Evolutionary conservation across 345 rosid genomes (phyloP), one percentile per base, ranked within the genome.

Genomic region (Anastatica hierochuntica): DNA sequence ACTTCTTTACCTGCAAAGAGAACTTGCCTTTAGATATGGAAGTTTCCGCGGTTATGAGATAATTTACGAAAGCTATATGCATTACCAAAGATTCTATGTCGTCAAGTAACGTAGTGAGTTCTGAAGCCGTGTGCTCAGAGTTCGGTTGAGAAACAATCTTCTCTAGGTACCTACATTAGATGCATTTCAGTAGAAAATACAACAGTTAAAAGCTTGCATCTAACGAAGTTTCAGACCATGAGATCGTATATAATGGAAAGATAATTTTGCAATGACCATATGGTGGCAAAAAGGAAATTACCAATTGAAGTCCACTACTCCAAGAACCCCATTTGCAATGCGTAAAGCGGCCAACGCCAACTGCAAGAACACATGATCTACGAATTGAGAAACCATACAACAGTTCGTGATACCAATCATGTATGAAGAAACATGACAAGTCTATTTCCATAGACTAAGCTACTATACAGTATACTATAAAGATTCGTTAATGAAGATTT

Each of bases 301-400:
- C 98, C 90, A 81, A 58, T 85, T 84, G 58, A 81, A 88, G 76
- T 92, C 85, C 15, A 85, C 56, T 35, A 76, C 76, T 53, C 60
- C 43, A 58, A 71, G 79, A 58, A 64, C 61, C 63, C 77, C 79
- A 70, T 88, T 92, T 14, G 95, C 74, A 33, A 34, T 69, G 55
- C 74, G 80, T 62, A 92, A 70, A 58, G 94, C 84, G 37, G 94
- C 90, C 81, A 92, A 62, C 23, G 98, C 95, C 77, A 88, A 75
- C 95, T 88, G 85, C 72, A 61, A 55, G 18, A 16, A 1, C 14
- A 45, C 41, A 46, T 2, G 11, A n/a, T 26, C 13, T 33, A 27
- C 35, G 34, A 19, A 27, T 35, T 63, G n/a, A 58, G 54, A 58
- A 14, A 58, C 43, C 29, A 26, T 20, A 43, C 19, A 43, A 2